Percentiles rank a stretch among this genome's conserved stretches.
Conservation (phyloP, 768 basidiomycete species). For the Mycena vulgaris region DNA sequence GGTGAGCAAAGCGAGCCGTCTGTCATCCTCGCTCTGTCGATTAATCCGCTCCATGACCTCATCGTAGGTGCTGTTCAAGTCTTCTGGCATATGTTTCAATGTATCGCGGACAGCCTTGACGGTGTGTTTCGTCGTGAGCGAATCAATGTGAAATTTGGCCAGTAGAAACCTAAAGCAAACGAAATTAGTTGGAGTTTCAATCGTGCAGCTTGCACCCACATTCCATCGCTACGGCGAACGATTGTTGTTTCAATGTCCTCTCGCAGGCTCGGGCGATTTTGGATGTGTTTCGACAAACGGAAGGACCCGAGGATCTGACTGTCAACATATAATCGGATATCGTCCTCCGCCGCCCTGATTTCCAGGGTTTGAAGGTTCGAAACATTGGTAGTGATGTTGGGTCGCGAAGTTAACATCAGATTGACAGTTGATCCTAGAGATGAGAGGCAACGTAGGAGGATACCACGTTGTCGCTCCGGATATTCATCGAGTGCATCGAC, state of each 20-base stretch:
- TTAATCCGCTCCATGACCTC: neutral
- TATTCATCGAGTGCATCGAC: too few relatives aligned
- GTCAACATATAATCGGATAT: too few relatives aligned
- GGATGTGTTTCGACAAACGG: neutral
- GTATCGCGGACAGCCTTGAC: neutral
- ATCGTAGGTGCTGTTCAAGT: neutral
- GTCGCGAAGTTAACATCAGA: too few relatives aligned
- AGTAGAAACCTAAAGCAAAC: neutral
- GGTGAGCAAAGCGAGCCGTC: neutral
- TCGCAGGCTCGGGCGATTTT: neutral
- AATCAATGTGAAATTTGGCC: constrained; percentile 11
- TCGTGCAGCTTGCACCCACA: neutral
- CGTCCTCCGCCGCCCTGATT: too few relatives aligned
- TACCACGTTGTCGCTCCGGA: too few relatives aligned
- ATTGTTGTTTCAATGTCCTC: neutral
- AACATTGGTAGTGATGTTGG: too few relatives aligned
- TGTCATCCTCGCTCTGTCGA: neutral
- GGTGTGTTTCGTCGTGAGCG: neutral
- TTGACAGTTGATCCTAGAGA: too few relatives aligned
- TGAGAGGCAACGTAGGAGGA: too few relatives aligned
- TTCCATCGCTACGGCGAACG: neutral
- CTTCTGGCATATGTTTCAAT: neutral
- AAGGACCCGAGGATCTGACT: too few relatives aligned
- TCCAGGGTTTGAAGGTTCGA: too few relatives aligned
- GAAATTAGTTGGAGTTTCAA: neutral